Evolutionary conservation across 2,329 filamentous ascomycete genomes (phyloP), one percentile per base, ranked within the genome.

Genomic region (Monilinia vaccinii-corymbosi): DNA sequence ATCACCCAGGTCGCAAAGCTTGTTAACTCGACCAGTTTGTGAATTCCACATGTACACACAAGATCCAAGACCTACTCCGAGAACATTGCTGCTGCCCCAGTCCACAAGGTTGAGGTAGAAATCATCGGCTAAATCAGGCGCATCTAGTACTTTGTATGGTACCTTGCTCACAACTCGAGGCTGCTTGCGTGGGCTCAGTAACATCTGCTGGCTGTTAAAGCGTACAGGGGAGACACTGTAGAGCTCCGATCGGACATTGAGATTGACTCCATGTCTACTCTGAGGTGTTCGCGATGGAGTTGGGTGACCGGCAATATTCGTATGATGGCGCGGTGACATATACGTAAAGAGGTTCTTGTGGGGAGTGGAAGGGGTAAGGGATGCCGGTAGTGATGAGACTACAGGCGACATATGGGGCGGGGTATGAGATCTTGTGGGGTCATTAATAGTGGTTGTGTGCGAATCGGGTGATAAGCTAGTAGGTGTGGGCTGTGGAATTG

Each of bases 21-120:
- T 96, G 62, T 91, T 96, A 2, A 99, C 94, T 65, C 89, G 84
- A 64, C 93, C 94, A 9, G 88, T 88, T 66, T 91, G 85, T 5
- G 92, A 94, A 72, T 97, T 96, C 94, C 94, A 99, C 85, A 97
- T 94, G 71, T 97, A 99, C 7, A 99, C 94, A 66, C 90, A 95
- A 21, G 88, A 90, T 21, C 92, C 92, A 31, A 99, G 77, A 0
- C 94, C 94, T 47, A 99, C 94, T 8, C 93, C 94, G 13, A 99
- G 80, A 10, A 96, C 88, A 73, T 97, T 96, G 67, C 89, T 91
- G 68, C 90, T 95, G 47, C 94, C 94, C 94, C 94, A 99, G 71
- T 99, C 94, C 3, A 99, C 93, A 31, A 99, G 78, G 69, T 99
- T 99, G 40, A 99, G 79, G 70, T 99, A 99, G 73, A 97, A 99